Evolutionary conservation across 169 alveolate genomes (phyloP).

Genomic region (Cryptosporidium muris): DNA sequence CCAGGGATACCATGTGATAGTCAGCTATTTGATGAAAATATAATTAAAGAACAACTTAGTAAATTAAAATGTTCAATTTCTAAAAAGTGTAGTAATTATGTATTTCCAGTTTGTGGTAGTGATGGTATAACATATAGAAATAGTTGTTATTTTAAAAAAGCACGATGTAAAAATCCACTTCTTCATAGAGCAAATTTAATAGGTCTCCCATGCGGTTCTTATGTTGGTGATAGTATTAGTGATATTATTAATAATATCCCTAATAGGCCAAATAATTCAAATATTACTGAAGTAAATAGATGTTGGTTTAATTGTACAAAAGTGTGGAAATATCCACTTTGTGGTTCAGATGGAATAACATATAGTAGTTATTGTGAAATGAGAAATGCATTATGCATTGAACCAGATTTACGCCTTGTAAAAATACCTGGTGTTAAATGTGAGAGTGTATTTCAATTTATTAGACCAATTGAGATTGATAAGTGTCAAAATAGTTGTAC

Average conservation of each 20-base stretch:
- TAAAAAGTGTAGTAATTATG: slow-evolving; percentile 23
- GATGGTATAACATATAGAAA: slow-evolving; percentile 68
- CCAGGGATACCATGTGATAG: slow-evolving; percentile 70
- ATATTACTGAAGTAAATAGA: not conserved
- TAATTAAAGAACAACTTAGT: slow-evolving; percentile 15
- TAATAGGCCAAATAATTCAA: slow-evolving; percentile 15
- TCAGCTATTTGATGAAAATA: slow-evolving; percentile 61
- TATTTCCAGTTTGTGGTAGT: slow-evolving; percentile 54
- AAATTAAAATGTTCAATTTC: slow-evolving; percentile 25
- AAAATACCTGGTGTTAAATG: slow-evolving; percentile 66
- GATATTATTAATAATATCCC: slow-evolving; percentile 60
- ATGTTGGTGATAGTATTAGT: slow-evolving; percentile 20
- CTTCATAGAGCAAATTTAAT: slow-evolving; percentile 37
- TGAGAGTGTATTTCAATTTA: slow-evolving; percentile 47
- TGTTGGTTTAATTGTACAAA: slow-evolving; percentile 69
- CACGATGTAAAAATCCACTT: slow-evolving; percentile 47
- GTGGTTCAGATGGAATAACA: slow-evolving; percentile 71
- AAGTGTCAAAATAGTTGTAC: slow-evolving; percentile 52
- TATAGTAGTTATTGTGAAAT: slow-evolving; percentile 69
- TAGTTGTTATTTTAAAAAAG: slow-evolving; percentile 50
- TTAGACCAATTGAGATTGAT: slow-evolving; percentile 45
- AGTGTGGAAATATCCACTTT: slow-evolving; percentile 66
- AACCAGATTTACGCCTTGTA: slow-evolving; percentile 64
- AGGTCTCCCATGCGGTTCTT: slow-evolving; percentile 51
- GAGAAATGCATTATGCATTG: slow-evolving; percentile 67